Conservation (phyloP, 805 yeast species). For the Wickerhamomyces sydowiorum region DNA sequence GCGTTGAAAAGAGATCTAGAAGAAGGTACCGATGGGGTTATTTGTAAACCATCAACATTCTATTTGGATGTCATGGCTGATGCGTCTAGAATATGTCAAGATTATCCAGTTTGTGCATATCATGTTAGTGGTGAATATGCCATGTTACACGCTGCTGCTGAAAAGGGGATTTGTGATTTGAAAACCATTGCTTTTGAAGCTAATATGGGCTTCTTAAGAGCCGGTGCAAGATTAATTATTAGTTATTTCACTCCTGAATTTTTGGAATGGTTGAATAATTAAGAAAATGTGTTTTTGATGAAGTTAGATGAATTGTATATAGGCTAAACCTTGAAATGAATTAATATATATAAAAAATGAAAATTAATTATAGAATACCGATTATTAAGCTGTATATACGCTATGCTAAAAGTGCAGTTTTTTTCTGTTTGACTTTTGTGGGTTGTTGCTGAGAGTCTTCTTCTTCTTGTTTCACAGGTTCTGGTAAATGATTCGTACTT, state of each 20-base stretch:
- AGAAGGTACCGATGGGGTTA: constrained; percentile 95
- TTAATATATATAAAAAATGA: not conserved
- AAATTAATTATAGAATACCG: not conserved
- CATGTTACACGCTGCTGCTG: constrained; percentile 98
- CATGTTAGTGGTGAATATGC: constrained; percentile 98
- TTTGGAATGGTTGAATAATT: constrained; percentile 73
- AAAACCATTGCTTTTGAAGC: constrained; percentile 75
- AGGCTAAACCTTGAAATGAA: not conserved
- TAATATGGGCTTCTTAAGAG: constrained; percentile 87
- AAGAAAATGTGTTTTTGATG: too few relatives aligned
- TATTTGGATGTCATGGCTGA: constrained; percentile 88
- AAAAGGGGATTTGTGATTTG: constrained; percentile 85
- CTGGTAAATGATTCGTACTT: constrained; percentile 12
- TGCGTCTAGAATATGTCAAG: constrained; percentile 74
- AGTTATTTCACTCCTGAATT: constrained; percentile 95
- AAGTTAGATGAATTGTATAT: not conserved
- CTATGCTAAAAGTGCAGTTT: constrained; percentile 14
- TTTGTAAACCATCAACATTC: constrained; percentile 94
- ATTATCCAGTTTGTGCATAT: constrained; percentile 89
- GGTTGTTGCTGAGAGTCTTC: constrained; percentile 2
- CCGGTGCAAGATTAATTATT: constrained; percentile 90
- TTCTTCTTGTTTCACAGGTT: constrained; percentile 10
- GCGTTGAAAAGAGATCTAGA: constrained; percentile 79
- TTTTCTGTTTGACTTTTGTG: constrained; percentile 10
- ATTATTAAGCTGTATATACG: not conserved